These are phyloP conservation scores for Pseudocohnilembus persalinus DNA, from an alignment of 169 alveolate species.

Conservation along the genomic window DNA sequence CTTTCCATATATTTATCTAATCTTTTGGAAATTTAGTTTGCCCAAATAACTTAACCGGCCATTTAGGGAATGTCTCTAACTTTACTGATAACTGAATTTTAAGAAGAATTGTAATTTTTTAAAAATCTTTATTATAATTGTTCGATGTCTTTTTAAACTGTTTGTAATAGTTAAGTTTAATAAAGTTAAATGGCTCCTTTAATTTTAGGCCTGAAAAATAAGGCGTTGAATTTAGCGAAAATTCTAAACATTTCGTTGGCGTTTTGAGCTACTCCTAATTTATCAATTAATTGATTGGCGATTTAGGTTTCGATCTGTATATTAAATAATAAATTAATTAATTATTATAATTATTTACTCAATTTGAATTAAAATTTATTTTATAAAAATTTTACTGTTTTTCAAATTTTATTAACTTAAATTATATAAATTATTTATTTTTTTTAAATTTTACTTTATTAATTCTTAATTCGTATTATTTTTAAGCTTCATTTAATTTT, in stretches of 20 bases:
- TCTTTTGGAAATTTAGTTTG: conserved; percentile 87
- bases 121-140: conserved; percentile 88
- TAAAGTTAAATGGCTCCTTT: conserved; percentile 97
- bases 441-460: too few relatives aligned
- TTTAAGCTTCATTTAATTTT: conserved; percentile 85
- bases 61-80: conserved; percentile 93
- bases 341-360: too few relatives aligned
- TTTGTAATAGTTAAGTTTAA: conserved; percentile 91
- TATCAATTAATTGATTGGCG: conserved; percentile 93
- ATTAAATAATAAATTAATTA: too few relatives aligned
- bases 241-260: conserved; percentile 96
- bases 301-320: conserved; percentile 96
- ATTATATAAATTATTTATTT: too few relatives aligned
- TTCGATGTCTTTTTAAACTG: conserved; percentile 89
- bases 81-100: conserved; percentile 87
- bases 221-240: conserved; percentile 93
- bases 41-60: conserved; percentile 96
- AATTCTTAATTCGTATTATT: conserved; percentile 88
- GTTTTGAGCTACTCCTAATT: conserved; percentile 93
- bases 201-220: conserved; percentile 95
- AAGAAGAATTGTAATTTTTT: conserved; percentile 89
- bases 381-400: too few relatives aligned
- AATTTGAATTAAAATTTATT: too few relatives aligned
- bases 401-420: too few relatives aligned
- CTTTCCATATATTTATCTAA: conserved; percentile 82